Percentiles rank a stretch among this genome's conserved stretches.
Evolutionary conservation across 257 asterid species (phyloP).

Genomic region (Jasminum sambac): DNA sequence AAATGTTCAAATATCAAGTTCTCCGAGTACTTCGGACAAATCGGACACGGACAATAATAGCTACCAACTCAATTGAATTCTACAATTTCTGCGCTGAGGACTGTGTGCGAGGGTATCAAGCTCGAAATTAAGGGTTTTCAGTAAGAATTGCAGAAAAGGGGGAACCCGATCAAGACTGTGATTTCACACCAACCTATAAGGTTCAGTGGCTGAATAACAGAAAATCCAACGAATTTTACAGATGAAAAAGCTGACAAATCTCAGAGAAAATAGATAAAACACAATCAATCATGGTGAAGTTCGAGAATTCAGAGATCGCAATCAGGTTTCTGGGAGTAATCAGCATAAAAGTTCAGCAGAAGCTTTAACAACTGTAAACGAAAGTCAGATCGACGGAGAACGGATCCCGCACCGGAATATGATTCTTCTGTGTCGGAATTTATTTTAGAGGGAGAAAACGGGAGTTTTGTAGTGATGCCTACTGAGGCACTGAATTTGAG

Average conservation of each 20-base stretch:
- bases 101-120: neutral
- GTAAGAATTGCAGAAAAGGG: neutral
- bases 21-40: neutral
- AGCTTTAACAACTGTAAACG: neutral
- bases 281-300: neutral
- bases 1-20: neutral
- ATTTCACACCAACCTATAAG: neutral
- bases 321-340: neutral
- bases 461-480: conserved; percentile 10
- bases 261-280: conserved; percentile 10
- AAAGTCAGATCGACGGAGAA: neutral
- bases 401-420: conserved; percentile 29
- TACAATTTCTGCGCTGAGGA: neutral
- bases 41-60: too few relatives aligned
- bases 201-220: neutral
- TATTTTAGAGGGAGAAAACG: neutral
- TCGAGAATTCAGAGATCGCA: neutral
- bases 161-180: neutral
- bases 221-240: neutral
- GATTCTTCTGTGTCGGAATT: conserved; percentile 12
- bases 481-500: conserved; percentile 33
- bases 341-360: neutral
- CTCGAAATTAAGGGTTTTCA: neutral
- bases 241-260: neutral
- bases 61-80: neutral